Conservation (phyloP, 176 grass and related monocot species). For the Carex scoparia region DNA sequence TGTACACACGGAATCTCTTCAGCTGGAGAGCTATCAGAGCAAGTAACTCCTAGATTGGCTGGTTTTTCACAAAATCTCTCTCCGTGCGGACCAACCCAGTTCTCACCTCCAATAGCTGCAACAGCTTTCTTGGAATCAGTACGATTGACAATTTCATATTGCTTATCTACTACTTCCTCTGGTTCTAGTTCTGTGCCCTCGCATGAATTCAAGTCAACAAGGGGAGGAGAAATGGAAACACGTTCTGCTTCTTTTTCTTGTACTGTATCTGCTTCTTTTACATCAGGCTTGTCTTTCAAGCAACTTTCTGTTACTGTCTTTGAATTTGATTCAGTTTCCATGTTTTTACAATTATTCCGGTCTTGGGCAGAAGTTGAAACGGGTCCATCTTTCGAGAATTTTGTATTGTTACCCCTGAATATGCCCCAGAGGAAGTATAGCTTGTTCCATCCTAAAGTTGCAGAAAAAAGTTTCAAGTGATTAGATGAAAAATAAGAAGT, state of each 20-base stretch:
- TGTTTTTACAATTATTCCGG: constrained; percentile 16
- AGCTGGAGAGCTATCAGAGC: neutral
- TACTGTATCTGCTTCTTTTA: constrained; percentile 27
- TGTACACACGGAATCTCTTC: neutral
- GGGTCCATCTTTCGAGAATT: constrained; percentile 24
- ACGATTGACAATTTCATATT: neutral
- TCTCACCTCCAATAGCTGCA: neutral
- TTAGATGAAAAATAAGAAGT: constrained; percentile 11
- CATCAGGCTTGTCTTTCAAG: constrained; percentile 29
- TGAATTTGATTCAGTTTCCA: constrained; percentile 16
- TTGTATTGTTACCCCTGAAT: constrained; percentile 49
- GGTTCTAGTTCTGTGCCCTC: constrained; percentile 23
- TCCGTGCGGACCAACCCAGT: neutral
- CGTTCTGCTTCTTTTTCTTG: neutral
- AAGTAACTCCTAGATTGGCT: neutral
- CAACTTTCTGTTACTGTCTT: constrained; percentile 5
- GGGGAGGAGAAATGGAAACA: neutral
- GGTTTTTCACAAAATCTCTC: constrained; percentile 1
- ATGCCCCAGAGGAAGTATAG: constrained; percentile 94
- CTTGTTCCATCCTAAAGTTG: constrained; percentile 82
- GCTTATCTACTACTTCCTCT: constrained; percentile 13
- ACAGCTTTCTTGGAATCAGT: constrained; percentile 1
- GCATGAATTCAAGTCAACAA: constrained; percentile 22
- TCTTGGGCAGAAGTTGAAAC: constrained; percentile 19
- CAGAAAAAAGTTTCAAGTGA: constrained; percentile 13